phyloP scores from a whole-genome alignment of 116 monocot species.

The Dioscorea cayenensis region DNA sequence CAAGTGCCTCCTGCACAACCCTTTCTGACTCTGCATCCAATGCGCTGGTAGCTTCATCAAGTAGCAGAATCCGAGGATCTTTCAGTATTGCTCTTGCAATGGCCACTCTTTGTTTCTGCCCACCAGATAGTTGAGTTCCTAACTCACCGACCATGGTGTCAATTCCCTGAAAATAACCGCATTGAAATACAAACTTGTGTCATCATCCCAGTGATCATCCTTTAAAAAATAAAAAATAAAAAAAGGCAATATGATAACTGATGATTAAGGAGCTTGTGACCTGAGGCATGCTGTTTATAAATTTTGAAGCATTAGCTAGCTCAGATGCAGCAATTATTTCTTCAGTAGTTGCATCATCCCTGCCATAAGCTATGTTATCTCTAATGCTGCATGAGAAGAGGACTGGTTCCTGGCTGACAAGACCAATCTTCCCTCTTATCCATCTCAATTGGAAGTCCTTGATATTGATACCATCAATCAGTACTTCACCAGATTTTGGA shows the following conservation, averaged over 20 bases:
- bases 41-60: conserved; percentile 81
- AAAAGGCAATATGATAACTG: neutral
- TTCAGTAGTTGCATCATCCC: conserved; percentile 55
- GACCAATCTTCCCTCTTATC: conserved; percentile 69
- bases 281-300: conserved; percentile 71
- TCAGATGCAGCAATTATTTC: conserved; percentile 56
- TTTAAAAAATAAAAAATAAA: too few relatives aligned
- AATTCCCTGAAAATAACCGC: conserved; percentile 28
- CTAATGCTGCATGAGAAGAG: conserved; percentile 54
- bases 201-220: neutral
- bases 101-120: conserved; percentile 75
- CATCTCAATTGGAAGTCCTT: conserved; percentile 58
- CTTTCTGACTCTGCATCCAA: conserved; percentile 61
- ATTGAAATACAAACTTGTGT: neutral
- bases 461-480: conserved; percentile 61
- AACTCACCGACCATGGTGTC: conserved; percentile 69
- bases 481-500: conserved; percentile 66
- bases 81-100: conserved; percentile 76
- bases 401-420: conserved; percentile 75
- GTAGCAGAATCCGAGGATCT: conserved; percentile 59
- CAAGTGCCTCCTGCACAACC: conserved; percentile 65
- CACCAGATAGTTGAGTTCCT: conserved; percentile 70
- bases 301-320: conserved; percentile 72
- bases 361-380: conserved; percentile 75
- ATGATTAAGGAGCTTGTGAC: neutral